Percentiles rank a stretch among this genome's conserved stretches.
Conservation (phyloP, 768 basidiomycete species). For the Hirschioporus abietinus region DNA sequence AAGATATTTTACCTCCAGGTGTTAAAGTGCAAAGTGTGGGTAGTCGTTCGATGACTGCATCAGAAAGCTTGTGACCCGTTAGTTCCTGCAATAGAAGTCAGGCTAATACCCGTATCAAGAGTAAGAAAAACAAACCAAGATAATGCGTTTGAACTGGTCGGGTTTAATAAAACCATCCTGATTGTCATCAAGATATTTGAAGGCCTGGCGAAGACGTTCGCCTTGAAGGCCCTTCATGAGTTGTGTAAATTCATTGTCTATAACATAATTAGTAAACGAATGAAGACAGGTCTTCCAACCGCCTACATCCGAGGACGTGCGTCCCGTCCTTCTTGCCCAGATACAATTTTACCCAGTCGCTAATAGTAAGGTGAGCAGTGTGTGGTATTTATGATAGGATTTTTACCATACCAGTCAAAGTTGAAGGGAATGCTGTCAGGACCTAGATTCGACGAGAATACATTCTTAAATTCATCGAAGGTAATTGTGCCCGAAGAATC, state of each 20-base stretch:
- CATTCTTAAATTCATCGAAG: conserved; percentile 92
- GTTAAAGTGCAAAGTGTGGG: conserved; percentile 89
- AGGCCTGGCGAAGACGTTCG: conserved; percentile 94
- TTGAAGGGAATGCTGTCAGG: conserved; percentile 87
- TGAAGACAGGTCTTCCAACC: not conserved
- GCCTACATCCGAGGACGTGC: conserved; percentile 88
- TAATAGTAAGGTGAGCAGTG: conserved; percentile 20
- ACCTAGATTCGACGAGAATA: conserved; percentile 76
- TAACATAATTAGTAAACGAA: conserved; percentile 7
- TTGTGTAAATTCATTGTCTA: conserved; percentile 96
- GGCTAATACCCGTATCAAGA: not conserved
- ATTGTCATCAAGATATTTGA: conserved; percentile 85
- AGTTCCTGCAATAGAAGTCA: conserved; percentile 58
- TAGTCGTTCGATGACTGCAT: conserved; percentile 85
- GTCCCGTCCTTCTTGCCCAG: conserved; percentile 88
- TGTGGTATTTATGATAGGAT: not conserved
- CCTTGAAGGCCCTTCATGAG: conserved; percentile 98
- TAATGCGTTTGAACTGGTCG: conserved; percentile 92
- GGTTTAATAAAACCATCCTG: conserved; percentile 92
- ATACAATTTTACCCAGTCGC: conserved; percentile 96
- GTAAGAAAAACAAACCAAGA: conserved; percentile 57
- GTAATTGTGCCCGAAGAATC: conserved; percentile 90
- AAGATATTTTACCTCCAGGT: conserved; percentile 87
- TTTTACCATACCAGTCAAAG: conserved; percentile 71
- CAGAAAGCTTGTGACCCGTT: conserved; percentile 95